Evolutionary conservation across 1,139 yeast species (phyloP), one percentile per base, ranked within the genome.

Genomic region (Suhomyces panamericanus): DNA sequence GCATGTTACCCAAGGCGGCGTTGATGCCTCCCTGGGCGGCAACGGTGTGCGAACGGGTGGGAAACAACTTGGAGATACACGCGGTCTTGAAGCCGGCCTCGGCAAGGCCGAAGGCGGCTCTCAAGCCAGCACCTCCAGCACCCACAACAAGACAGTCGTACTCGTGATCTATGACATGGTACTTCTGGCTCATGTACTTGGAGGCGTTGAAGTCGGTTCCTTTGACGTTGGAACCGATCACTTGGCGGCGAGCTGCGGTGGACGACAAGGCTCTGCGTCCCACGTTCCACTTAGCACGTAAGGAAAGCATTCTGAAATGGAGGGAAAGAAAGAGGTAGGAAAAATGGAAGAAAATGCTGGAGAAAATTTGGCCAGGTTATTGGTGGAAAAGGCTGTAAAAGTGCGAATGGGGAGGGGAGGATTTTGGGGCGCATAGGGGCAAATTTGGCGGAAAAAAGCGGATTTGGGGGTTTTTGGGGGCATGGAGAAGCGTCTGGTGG

Each of bases 11-110:
- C 53, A 93, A 78, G 35, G 99, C 99, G 58, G 99, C 99, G 63
- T 93, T 93, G 72, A 93, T 93, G 75, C 99, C 99, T 72, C 99
- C 99, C 73, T 93, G 99, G 46, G 99, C 99, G 47, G 99, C 99
- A 47, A 93, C 99, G 27, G 99, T 93, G 69, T 93, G 99, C 27
- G 97, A 90, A 75, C 99, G 86, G 41, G 99, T 93, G 45, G 99
- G 99, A 80, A 93, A 93, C 60, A 93, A 81, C 74, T 93, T 93
- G 57, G 98, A 85, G 60, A 93, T 83, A 81, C 99, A 93, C 32
- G 99, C 99, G 43, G 97, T 93, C 72, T 93, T 93, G 78, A 78
- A 93, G 40, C 99, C 99, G 49, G 96, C 97, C 63, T 89, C 91
- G 47, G 97, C 96, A 52, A 93, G 80, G 51, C 99, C 99, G 59